Evolutionary conservation across 2,329 filamentous ascomycete species (phyloP).

Genomic region (Arthroderma sp.): DNA sequence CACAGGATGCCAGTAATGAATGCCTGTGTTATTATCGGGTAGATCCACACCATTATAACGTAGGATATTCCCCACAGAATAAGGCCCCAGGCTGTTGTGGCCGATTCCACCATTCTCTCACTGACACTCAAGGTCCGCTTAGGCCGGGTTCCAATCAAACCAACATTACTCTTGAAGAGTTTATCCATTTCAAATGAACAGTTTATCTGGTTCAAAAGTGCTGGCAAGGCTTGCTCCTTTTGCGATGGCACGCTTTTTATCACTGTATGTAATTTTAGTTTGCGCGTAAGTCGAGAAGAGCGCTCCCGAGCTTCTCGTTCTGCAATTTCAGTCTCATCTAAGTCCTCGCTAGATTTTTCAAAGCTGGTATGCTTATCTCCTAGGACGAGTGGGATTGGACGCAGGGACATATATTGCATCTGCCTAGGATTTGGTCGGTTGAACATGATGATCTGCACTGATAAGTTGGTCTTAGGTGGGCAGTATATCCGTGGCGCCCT

Average conservation of each 20-base stretch:
- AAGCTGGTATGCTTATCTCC: slow-evolving; percentile 49
- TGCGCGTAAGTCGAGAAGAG: slow-evolving; percentile 60
- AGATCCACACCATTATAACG: slow-evolving; percentile 59
- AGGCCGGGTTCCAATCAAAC: slow-evolving; percentile 65
- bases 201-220: slow-evolving; percentile 86
- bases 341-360: slow-evolving; percentile 22
- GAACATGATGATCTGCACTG: slow-evolving; percentile 79
- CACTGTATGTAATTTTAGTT: slow-evolving; percentile 79
- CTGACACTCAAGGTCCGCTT: slow-evolving; percentile 84
- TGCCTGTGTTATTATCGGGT: slow-evolving; percentile 57
- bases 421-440: slow-evolving; percentile 68
- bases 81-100: slow-evolving; percentile 69
- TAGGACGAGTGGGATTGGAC: slow-evolving; percentile 76
- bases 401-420: slow-evolving; percentile 94
- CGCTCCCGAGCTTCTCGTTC: slow-evolving; percentile 56
- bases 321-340: slow-evolving; percentile 53
- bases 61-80: slow-evolving; percentile 57
- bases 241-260: slow-evolving; percentile 60
- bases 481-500: slow-evolving; percentile 62
- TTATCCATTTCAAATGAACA: slow-evolving; percentile 84
- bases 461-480: slow-evolving; percentile 48
- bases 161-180: slow-evolving; percentile 77
- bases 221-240: slow-evolving; percentile 68
- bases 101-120: slow-evolving; percentile 86
- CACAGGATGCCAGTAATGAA: slow-evolving; percentile 70